phyloP scores from a whole-genome alignment of 2,329 filamentous ascomycete species.

The Canariomyces notabilis region DNA sequence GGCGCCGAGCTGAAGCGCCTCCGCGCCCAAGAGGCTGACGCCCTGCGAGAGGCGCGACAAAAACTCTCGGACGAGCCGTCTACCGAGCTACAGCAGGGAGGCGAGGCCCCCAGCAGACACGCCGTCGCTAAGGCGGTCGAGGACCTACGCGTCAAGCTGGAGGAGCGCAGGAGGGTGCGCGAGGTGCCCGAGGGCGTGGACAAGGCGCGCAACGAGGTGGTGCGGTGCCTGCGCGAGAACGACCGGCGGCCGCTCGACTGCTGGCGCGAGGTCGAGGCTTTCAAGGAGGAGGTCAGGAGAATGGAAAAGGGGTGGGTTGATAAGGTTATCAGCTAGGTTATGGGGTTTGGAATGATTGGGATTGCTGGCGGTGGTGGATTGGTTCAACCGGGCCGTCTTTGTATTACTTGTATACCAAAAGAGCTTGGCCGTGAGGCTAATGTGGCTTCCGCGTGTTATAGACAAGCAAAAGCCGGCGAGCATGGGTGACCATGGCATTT shows the following conservation, averaged over 20 bases:
- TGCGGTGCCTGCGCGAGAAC: slow-evolving; percentile 75
- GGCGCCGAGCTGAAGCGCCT: slow-evolving; percentile 78
- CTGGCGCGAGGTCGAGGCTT: slow-evolving; percentile 86
- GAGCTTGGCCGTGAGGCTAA: neutral
- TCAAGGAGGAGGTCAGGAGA: slow-evolving; percentile 82
- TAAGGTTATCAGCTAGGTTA: slow-evolving; percentile 56
- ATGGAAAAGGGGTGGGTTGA: slow-evolving; percentile 86
- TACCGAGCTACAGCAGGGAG: slow-evolving; percentile 31
- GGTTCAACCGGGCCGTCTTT: neutral
- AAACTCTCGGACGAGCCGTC: slow-evolving; percentile 46
- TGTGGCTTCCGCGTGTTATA: slow-evolving; percentile 1
- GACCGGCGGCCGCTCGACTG: slow-evolving; percentile 88
- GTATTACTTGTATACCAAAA: slow-evolving; percentile 11
- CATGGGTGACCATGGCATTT: neutral
- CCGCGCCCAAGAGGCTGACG: slow-evolving; percentile 62
- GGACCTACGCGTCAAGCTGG: slow-evolving; percentile 53
- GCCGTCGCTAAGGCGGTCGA: slow-evolving; percentile 56
- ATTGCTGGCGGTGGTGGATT: slow-evolving; percentile 20
- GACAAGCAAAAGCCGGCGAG: slow-evolving; percentile 2
- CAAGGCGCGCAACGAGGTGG: slow-evolving; percentile 68
- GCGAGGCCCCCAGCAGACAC: slow-evolving; percentile 34
- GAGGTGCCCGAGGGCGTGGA: slow-evolving; percentile 67
- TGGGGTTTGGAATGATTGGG: slow-evolving; percentile 8
- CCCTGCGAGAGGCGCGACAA: slow-evolving; percentile 64
- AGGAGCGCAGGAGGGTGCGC: slow-evolving; percentile 59